Evolutionary conservation across 179 eudicot species (phyloP), one percentile per base, ranked within the genome.

Genomic region (Camellia oleifera): DNA sequence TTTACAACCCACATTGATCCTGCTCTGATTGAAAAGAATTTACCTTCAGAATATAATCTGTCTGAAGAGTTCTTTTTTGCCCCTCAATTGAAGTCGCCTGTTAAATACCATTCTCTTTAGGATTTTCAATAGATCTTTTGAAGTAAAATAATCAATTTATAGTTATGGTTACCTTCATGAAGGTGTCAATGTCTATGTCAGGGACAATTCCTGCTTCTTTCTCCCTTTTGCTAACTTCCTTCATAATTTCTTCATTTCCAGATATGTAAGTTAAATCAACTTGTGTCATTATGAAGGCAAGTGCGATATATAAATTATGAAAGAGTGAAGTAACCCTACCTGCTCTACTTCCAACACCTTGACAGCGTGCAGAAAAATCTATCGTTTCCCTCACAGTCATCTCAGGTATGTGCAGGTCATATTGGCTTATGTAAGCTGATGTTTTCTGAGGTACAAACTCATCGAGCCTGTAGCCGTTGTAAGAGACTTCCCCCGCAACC

Each of bases 371-470:
- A 7, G 80, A 70, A 50, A 81, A 81, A 15, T 76, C 80, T 12
- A 81, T 56, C 32, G 83, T 81, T 71, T 81, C 83, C 65, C 75
- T 76, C 14, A 81, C 79, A 44, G 83, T 81, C 83, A 81, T 52
- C 32, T 81, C 83, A 58, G 83, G 73, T 10, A 76, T 81, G 45
- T 81, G 83, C 32, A 70, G 77, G 52, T 81, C 83, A 72, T 69
- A 23, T 81, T 76, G 83, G 62, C 83, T 81, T 10, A 81, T 68
- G 67, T 81, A 81, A 76, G 83, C 83, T 46, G 83, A 81, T 40
- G 69, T 75, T 58, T 81, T 81, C 42, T 75, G 83, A 48, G 83
- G 75, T 5, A 46, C 77, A 52, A 81, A 81, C 26, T 81, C 76
- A 7, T 77, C 42, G 15, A 76, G 52, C 56, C 56, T 50, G 45